A percentile compares a stretch with the other conserved stretches of the same genome.
Evolutionary conservation across 192 early-diverging fungal species (phyloP).

Genomic region (Mortierella antarctica): DNA sequence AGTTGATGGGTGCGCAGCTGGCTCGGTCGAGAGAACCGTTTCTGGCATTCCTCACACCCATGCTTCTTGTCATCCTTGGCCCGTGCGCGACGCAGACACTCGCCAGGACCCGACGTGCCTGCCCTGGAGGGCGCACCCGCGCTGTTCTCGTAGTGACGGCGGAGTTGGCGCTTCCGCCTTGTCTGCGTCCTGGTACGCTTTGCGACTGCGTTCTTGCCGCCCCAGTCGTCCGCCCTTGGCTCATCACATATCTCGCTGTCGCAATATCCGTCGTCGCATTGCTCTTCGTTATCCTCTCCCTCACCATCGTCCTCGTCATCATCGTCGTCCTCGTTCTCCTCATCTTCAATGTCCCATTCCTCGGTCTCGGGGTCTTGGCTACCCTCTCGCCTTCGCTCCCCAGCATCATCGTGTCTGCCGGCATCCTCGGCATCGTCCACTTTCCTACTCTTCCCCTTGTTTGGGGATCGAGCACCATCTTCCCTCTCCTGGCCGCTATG

Average conservation of each 20-base stretch:
- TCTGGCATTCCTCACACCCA: conserved; percentile 19
- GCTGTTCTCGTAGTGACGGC: no score
- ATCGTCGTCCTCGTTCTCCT: conserved; percentile 3
- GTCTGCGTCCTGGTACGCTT: no score
- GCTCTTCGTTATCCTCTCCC: no score
- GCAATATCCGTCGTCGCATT: no score
- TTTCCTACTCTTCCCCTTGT: background rate
- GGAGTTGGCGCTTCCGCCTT: no score
- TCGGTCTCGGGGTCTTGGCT: no score
- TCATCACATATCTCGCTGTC: no score
- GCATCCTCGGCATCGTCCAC: background rate
- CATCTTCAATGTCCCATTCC: background rate
- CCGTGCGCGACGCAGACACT: background rate
- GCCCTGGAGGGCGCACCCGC: no score
- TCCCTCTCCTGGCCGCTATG: no score
- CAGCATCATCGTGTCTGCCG: background rate
- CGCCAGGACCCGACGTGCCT: background rate
- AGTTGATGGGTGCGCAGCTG: conserved; percentile 36
- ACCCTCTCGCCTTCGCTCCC: background rate
- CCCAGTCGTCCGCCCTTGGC: no score
- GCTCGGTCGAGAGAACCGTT: conserved; percentile 40
- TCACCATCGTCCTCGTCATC: background rate
- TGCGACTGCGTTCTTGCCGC: no score
- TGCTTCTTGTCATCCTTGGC: conserved; percentile 37
- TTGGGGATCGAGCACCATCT: no score